phyloP scores from a whole-genome alignment of 1,139 yeast genomes.

The Pichia sp. region DNA sequence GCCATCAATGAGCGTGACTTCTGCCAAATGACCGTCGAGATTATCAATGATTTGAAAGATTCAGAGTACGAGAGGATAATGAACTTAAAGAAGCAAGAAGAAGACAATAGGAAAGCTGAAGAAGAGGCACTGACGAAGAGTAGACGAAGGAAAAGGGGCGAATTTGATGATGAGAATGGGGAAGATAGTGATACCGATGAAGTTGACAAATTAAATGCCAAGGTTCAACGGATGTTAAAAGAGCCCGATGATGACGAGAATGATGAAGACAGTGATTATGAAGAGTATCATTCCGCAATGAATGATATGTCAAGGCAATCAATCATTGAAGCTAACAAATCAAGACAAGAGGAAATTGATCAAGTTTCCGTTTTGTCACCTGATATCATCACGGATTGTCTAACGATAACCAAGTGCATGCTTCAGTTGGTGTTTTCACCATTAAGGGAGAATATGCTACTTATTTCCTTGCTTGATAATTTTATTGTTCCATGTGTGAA shows the following conservation, averaged over 20 bases:
- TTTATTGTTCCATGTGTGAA: conserved; percentile 81
- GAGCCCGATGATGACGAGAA: conserved; percentile 23
- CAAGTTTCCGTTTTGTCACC: conserved; percentile 41
- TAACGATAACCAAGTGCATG: conserved; percentile 66
- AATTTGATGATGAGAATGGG: neutral
- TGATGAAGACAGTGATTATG: conserved; percentile 34
- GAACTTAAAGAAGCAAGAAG: conserved; percentile 28
- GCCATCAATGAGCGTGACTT: conserved; percentile 82
- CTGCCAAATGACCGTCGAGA: conserved; percentile 78
- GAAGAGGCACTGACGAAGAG: conserved; percentile 10
- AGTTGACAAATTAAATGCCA: conserved; percentile 12
- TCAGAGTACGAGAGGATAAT: conserved; percentile 42
- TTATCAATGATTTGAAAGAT: conserved; percentile 80
- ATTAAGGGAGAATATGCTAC: conserved; percentile 58
- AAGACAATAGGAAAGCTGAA: conserved; percentile 18
- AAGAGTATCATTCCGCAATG: conserved; percentile 55
- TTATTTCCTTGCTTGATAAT: conserved; percentile 70
- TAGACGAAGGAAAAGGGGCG: conserved; percentile 23
- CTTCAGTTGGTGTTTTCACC: conserved; percentile 66
- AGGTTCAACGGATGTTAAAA: conserved; percentile 5
- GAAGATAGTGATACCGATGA: conserved; percentile 18
- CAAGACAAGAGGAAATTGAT: conserved; percentile 28
- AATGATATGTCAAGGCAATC: conserved; percentile 27
- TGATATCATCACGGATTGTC: conserved; percentile 58
- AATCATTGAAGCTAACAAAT: conserved; percentile 28